Evolutionary conservation across 2,329 filamentous ascomycete genomes (phyloP), one percentile per base, ranked within the genome.

Genomic region (Talaromyces sp.): DNA sequence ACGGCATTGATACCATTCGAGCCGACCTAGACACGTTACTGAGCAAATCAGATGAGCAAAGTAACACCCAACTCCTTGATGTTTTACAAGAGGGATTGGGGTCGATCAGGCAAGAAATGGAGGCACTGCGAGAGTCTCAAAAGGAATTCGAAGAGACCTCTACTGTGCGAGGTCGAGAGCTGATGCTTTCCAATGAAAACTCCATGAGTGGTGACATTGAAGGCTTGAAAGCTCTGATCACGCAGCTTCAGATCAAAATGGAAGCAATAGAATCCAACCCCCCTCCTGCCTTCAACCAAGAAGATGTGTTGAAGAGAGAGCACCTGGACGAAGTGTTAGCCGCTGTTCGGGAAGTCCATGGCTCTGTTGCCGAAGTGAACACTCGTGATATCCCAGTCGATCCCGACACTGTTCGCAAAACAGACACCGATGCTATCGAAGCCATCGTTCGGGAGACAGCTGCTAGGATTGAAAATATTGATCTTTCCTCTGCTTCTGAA

Each of bases 361-460:
- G 81, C 11, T 80, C 82, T 9, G 79, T 90, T n/a, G 76, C 81
- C 60, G 77, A 77, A 27, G 70, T 84, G 61, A 68, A 81, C 66
- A 67, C 80, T 65, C 71, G 77, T n/a, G 76, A 76, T 11, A 64
- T 61, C n/a, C 63, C 66, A 27, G 64, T 65, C 11, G 70, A 76
- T 14, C 80, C 83, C 54, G 85, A 86, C 41, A 72, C 81, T 2
- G 87, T 88, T 6, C 86, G 82, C 32, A 90, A 90, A 70, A 91
- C 96, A 65, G 92, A 97, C 67, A 90, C 92, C 0, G 86, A 93
- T 63, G 91, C 91, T 11, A 92, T 97, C 61, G 93, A 97, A 74
- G 95, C 89, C 0, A 86, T 97, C 54, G 81, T 97, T 12, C 86
- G 89, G 48, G 96, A 96, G 71, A 92, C 92, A 32, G 97, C 97